A percentile compares a stretch with the other conserved stretches of the same genome.
Evolutionary conservation across 2,329 filamentous ascomycete genomes (phyloP).

Genomic region (Monosporascus sp.): DNA sequence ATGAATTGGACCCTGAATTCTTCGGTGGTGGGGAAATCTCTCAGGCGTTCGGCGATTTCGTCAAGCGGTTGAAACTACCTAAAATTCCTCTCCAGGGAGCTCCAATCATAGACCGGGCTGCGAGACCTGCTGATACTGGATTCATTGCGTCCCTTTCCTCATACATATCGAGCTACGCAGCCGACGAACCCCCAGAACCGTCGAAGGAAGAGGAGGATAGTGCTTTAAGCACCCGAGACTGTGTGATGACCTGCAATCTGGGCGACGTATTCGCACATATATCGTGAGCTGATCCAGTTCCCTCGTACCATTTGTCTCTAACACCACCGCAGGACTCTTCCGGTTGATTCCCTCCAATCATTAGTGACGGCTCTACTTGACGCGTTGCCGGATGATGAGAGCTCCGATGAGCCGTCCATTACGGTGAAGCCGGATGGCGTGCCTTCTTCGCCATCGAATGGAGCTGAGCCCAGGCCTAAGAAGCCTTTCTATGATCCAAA

Average conservation of each 20-base stretch:
- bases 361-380: conserved; percentile 71
- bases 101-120: conserved; percentile 84
- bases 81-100: conserved; percentile 88
- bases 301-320: conserved; percentile 6
- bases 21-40: not conserved
- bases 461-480: conserved; percentile 46
- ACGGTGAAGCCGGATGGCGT: conserved; percentile 83
- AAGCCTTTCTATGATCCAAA: conserved; percentile 75
- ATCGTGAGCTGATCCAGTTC: conserved; percentile 46
- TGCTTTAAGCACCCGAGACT: conserved; percentile 90
- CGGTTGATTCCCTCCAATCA: conserved; percentile 50
- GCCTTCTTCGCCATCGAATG: conserved; percentile 55
- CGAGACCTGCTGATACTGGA: conserved; percentile 72
- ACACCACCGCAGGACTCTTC: conserved; percentile 47
- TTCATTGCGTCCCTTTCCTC: conserved; percentile 92
- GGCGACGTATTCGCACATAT: conserved; percentile 79
- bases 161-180: conserved; percentile 97
- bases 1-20: conserved; percentile 25
- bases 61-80: conserved; percentile 64
- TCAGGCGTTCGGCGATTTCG: conserved; percentile 15
- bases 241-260: conserved; percentile 83
- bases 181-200: conserved; percentile 93
- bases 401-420: conserved; percentile 68
- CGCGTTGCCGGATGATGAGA: conserved; percentile 78
- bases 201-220: conserved; percentile 97